phyloP scores from a whole-genome alignment of 441 rosid genomes.

The Pelargonium fulgidum region DNA sequence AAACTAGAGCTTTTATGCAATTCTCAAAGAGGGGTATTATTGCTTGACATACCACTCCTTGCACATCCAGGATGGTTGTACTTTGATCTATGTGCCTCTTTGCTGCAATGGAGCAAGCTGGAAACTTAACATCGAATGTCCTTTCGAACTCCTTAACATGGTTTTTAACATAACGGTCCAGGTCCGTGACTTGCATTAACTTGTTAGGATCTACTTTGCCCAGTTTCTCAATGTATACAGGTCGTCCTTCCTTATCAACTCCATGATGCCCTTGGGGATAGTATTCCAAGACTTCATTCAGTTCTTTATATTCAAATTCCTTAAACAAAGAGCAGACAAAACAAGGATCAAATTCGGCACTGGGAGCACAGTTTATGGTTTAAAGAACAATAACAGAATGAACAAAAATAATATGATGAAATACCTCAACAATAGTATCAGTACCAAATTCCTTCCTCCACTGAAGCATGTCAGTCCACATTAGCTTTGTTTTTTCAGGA shows the following conservation, averaged over 20 bases:
- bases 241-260: slow-evolving; percentile 78
- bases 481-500: slow-evolving; percentile 66
- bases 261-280: slow-evolving; percentile 96
- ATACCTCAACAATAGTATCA: slow-evolving; percentile 60
- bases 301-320: slow-evolving; percentile 73
- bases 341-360: slow-evolving; percentile 7
- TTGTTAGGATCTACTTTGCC: slow-evolving; percentile 72
- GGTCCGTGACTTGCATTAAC: slow-evolving; percentile 79
- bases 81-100: slow-evolving; percentile 83
- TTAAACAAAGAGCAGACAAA: slow-evolving; percentile 19
- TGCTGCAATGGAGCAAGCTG: slow-evolving; percentile 74
- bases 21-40: neutral
- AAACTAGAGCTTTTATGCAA: slow-evolving; percentile 11
- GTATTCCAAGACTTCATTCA: slow-evolving; percentile 46
- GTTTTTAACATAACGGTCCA: slow-evolving; percentile 76
- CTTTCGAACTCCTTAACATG: slow-evolving; percentile 85
- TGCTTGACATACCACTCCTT: slow-evolving; percentile 72
- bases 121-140: slow-evolving; percentile 62
- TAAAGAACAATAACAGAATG: neutral
- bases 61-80: slow-evolving; percentile 86
- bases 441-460: slow-evolving; percentile 84
- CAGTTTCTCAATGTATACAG: slow-evolving; percentile 72
- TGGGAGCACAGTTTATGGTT: neutral
- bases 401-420: neutral
- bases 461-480: slow-evolving; percentile 79